A percentile compares a stretch with the other conserved stretches of the same genome.
phyloP scores from a whole-genome alignment of 2,329 filamentous ascomycete genomes.

The Sphaerulina musiva region DNA sequence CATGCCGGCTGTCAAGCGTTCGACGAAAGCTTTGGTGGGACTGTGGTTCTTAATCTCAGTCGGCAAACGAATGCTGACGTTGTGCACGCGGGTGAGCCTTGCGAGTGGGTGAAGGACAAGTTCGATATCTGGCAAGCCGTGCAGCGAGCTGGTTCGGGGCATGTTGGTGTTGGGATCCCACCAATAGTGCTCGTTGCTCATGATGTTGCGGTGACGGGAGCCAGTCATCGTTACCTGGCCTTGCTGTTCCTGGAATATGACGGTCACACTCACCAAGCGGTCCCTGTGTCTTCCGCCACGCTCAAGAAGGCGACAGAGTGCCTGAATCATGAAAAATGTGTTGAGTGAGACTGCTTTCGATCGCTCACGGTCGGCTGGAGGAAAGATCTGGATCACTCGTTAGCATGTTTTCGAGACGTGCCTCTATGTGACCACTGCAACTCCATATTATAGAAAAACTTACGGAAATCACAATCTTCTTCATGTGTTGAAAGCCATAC shows the following conservation, averaged over 20 bases:
- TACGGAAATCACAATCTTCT: constrained; percentile 25
- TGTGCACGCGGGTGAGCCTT: constrained; percentile 22
- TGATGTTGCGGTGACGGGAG: constrained; percentile 11
- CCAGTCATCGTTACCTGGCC: not conserved
- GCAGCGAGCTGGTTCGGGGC: constrained; percentile 22
- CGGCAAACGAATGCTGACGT: constrained; percentile 24
- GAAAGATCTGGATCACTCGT: constrained; percentile 18
- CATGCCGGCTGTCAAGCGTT: constrained; percentile 19
- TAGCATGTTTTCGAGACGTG: not conserved
- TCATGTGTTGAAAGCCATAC: constrained; percentile 27
- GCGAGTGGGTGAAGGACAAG: constrained; percentile 26
- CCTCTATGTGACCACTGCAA: not conserved
- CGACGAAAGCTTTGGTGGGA: constrained; percentile 18
- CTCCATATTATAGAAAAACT: not conserved
- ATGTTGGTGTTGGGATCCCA: constrained; percentile 20
- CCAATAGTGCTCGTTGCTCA: constrained; percentile 19
- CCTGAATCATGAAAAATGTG: constrained; percentile 29
- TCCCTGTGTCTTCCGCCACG: constrained; percentile 15
- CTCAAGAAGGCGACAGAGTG: constrained; percentile 25
- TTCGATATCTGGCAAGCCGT: constrained; percentile 26
- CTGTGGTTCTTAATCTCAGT: constrained; percentile 12
- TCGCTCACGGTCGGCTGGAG: constrained; percentile 12
- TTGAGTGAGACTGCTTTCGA: constrained; percentile 21
- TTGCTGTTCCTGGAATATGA: constrained; percentile 21
- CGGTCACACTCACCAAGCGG: constrained; percentile 20